Percentiles rank a stretch among this genome's conserved stretches.
These are phyloP conservation scores for Wickerhamiella galacta DNA, from an alignment of 805 yeast genomes.

Conservation along the genomic window DNA sequence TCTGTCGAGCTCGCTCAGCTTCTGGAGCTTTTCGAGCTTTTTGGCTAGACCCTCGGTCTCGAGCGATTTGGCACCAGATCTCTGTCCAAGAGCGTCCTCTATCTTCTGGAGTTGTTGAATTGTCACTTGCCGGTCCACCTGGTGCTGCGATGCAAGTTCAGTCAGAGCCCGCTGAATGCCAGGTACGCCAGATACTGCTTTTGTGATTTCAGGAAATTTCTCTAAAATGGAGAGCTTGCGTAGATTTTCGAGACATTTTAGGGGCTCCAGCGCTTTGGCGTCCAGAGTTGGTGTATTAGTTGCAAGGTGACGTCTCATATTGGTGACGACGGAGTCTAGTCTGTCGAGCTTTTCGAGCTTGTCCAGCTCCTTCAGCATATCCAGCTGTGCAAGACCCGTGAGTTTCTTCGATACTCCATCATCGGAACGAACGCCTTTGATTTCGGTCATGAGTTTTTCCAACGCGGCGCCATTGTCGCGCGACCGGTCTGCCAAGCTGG, in stretches of 20 bases:
- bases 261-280: too few relatives aligned
- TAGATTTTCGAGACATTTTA: too few relatives aligned
- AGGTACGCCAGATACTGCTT: too few relatives aligned
- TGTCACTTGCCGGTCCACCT: too few relatives aligned
- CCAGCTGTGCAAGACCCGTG: constrained; percentile 16
- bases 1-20: constrained; percentile 7
- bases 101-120: too few relatives aligned
- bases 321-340: too few relatives aligned
- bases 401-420: constrained; percentile 15
- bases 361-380: constrained; percentile 10
- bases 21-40: constrained; percentile 4
- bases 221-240: too few relatives aligned
- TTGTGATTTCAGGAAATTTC: too few relatives aligned
- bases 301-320: background rate
- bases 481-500: constrained; percentile 21
- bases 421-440: constrained; percentile 14
- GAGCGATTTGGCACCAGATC: too few relatives aligned
- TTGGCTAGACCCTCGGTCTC: background rate
- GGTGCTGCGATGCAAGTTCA: too few relatives aligned
- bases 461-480: constrained; percentile 23
- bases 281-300: background rate
- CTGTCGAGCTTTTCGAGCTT: constrained; percentile 3
- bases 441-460: constrained; percentile 14
- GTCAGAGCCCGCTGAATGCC: too few relatives aligned
- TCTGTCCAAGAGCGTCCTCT: too few relatives aligned